Percentiles rank a stretch among this genome's conserved stretches.
Conservation (phyloP, 768 basidiomycete genomes). For the Naganishia vishniacii region DNA sequence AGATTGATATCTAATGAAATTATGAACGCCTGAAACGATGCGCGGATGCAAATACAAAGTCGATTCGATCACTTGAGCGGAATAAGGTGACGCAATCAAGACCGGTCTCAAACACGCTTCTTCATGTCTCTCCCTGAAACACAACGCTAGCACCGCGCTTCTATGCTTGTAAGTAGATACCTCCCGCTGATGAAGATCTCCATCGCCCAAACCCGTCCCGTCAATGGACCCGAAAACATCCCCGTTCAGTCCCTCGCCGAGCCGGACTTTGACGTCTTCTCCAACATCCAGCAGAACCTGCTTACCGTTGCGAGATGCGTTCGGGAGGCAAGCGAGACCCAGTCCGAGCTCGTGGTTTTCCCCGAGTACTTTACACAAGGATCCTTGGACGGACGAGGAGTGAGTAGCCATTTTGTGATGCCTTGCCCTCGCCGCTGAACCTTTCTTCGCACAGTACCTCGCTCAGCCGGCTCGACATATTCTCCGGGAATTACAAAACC, state of each 20-base stretch:
- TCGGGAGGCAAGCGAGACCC: not conserved
- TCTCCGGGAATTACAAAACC: slow-evolving; percentile 22
- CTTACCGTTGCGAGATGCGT: not conserved
- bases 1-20: too few relatives aligned
- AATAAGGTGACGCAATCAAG: too few relatives aligned
- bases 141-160: too few relatives aligned
- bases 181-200: slow-evolving; percentile 30
- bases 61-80: too few relatives aligned
- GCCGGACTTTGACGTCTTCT: slow-evolving; percentile 1
- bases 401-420: slow-evolving; percentile 21
- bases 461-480: slow-evolving; percentile 33
- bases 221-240: slow-evolving; percentile 25
- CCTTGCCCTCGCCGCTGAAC: not conserved
- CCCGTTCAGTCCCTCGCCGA: not conserved
- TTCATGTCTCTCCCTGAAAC: too few relatives aligned
- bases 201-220: slow-evolving; percentile 36
- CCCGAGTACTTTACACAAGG: slow-evolving; percentile 45
- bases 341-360: slow-evolving; percentile 40
- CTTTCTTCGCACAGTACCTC: slow-evolving; percentile 34
- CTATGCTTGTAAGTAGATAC: too few relatives aligned
- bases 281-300: slow-evolving; percentile 8
- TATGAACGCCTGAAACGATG: too few relatives aligned
- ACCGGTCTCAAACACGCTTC: too few relatives aligned
- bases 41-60: too few relatives aligned
- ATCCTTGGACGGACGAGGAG: slow-evolving; percentile 36